Evolutionary conservation across 495 filamentous ascomycete genomes (phyloP), one percentile per base, ranked within the genome.

Genomic region (Podospora pseudopauciseta): DNA sequence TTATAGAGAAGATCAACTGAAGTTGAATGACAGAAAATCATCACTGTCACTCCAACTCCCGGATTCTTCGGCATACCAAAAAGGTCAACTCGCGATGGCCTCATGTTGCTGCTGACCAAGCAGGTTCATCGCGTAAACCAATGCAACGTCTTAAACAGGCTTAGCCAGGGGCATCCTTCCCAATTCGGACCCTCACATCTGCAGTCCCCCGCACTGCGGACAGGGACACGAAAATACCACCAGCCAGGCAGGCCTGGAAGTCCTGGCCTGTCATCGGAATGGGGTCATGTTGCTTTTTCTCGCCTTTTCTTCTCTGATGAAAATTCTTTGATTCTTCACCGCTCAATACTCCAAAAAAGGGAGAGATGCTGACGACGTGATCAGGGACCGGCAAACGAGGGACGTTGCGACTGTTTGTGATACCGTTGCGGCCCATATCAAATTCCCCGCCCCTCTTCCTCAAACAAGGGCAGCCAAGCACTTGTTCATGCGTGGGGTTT

Each of bases 141-240:
- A 67, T 68, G 60, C 60, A 54, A 39, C 62, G 64, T 67, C 67
- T 57, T 57, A 62, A 70, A 66, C 4, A 63, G 65, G 71, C 59
- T 60, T 70, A 72, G 71, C 71, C 71, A 72, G 71, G 71, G 71
- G 68, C 30, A 62, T 53, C 27, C 23, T 20, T 30, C 61, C 32
- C 34, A 53, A 23, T 27, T 11, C 28, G 68, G 39, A 54, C 53
- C 13, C 69, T 59, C 65, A 71, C 67, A 65, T 65, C 55, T 26
- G 55, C 23, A 26, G 55, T 26, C 55, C 55, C 55, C 55, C 55
- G 55, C 55, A 58, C 55, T 58, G 55, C n/a, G 55, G 23, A 58
- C 55, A 18, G 55, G n/a, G 55, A 20, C n/a, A 39, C 32, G 63
- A 19, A 65, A 65, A 54, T 23, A 18, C 18, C n/a, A 64, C 15